A percentile compares a stretch with the other conserved stretches of the same genome.
Conservation (phyloP, 306 rosid genomes). For the Delonix regia region DNA sequence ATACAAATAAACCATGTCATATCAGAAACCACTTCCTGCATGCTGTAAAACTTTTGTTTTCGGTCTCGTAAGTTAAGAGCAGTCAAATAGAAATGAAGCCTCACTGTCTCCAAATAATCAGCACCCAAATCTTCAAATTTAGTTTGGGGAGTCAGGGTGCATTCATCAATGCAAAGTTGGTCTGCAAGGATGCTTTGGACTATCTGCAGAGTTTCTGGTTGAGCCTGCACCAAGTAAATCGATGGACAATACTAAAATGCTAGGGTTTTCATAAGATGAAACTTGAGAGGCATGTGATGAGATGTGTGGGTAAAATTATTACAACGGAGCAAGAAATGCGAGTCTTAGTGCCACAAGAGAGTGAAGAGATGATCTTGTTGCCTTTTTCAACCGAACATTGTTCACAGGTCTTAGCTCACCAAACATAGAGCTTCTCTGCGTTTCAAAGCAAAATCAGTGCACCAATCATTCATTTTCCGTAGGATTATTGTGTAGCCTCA, state of each 20-base stretch:
- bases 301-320: constrained; percentile 4
- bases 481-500: no score
- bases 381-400: constrained; percentile 33
- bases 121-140: constrained; percentile 71
- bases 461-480: no score
- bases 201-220: constrained; percentile 52
- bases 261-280: not conserved
- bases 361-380: constrained; percentile 30
- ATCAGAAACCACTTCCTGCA: not conserved
- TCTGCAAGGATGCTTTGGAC: constrained; percentile 62
- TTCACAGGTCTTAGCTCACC: constrained; percentile 50
- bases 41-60: not conserved
- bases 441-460: no score
- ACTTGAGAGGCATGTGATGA: not conserved
- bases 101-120: constrained; percentile 62
- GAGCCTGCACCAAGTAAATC: constrained; percentile 43
- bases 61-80: not conserved
- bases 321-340: constrained; percentile 56
- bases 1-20: not conserved
- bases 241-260: not conserved
- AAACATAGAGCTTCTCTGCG: constrained; percentile 48
- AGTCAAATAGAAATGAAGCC: constrained; percentile 10
- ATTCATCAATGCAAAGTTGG: constrained; percentile 65
- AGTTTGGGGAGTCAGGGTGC: constrained; percentile 52
- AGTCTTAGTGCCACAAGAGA: constrained; percentile 44